Conservation (phyloP, 495 filamentous ascomycete species). For the Neurospora africana region DNA sequence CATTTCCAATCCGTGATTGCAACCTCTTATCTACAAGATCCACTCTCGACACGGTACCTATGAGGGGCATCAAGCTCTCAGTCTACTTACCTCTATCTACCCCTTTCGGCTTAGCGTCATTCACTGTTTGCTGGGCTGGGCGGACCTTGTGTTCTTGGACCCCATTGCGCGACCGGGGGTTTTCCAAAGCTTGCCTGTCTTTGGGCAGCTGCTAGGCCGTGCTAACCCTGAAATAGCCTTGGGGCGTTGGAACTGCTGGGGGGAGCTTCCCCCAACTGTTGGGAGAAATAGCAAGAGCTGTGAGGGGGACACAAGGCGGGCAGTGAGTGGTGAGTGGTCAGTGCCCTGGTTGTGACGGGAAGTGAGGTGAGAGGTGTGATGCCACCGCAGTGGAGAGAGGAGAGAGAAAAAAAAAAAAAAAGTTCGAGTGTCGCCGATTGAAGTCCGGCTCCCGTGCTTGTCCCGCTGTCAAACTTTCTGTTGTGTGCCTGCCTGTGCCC, state of each 20-base stretch:
- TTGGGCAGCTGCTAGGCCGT: not conserved
- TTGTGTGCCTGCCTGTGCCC: not conserved
- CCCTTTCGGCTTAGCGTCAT: not conserved
- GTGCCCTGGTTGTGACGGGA: not conserved
- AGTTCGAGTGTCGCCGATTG: conserved; percentile 22
- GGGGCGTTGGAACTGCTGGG: not conserved
- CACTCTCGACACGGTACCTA: not conserved
- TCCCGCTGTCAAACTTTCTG: not conserved
- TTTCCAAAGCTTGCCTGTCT: not conserved
- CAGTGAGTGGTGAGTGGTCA: not conserved
- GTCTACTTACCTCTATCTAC: not conserved
- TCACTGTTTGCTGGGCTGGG: not conserved
- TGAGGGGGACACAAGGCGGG: not conserved
- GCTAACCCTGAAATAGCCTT: not conserved
- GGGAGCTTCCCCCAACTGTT: not conserved
- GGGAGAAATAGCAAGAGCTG: not conserved
- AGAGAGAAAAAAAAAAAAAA: conserved; percentile 12
- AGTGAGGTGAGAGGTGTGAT: not conserved
- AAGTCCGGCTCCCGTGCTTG: conserved; percentile 17
- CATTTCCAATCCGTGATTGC: not conserved
- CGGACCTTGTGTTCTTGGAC: not conserved
- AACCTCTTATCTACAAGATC: not conserved
- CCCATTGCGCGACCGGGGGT: not conserved
- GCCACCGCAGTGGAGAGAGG: not conserved
- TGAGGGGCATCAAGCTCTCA: not conserved